These are phyloP conservation scores for Aspergillus leporis DNA, from an alignment of 495 filamentous ascomycete genomes.

Conservation along the genomic window DNA sequence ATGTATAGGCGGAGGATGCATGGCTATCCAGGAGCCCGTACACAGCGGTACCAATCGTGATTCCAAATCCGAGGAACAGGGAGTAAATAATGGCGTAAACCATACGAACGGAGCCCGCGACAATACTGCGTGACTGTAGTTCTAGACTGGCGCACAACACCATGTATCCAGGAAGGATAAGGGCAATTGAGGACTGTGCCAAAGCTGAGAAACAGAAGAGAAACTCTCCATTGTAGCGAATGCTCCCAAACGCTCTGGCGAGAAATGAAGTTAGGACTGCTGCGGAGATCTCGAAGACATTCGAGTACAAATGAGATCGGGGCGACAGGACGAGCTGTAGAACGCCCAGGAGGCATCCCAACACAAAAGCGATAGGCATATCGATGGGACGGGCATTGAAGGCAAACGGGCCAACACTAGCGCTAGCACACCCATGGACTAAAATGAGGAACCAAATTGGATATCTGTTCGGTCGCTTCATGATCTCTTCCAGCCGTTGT, in stretches of 20 bases:
- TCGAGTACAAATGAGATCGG: conserved; percentile 71
- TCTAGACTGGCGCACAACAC: conserved; percentile 83
- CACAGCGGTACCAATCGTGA: conserved; percentile 88
- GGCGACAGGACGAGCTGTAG: conserved; percentile 81
- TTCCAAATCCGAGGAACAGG: conserved; percentile 93
- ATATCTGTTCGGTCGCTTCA: conserved; percentile 62
- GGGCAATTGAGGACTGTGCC: conserved; percentile 85
- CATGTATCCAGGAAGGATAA: conserved; percentile 89
- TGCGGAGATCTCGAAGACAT: conserved; percentile 89
- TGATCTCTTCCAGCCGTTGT: conserved; percentile 64
- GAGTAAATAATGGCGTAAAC: conserved; percentile 96
- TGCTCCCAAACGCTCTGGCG: conserved; percentile 83
- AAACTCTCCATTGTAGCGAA: conserved; percentile 56
- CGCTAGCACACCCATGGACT: conserved; percentile 83
- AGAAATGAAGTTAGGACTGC: conserved; percentile 88
- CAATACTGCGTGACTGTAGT: conserved; percentile 80
- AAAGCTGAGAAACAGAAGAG: conserved; percentile 91
- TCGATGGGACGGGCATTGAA: conserved; percentile 87
- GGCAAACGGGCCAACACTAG: conserved; percentile 80
- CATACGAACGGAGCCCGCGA: conserved; percentile 91
- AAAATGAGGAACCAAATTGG: conserved; percentile 71
- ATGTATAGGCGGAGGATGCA: conserved; percentile 73
- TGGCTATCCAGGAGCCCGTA: conserved; percentile 79
- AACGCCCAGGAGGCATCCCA: conserved; percentile 80
- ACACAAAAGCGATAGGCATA: conserved; percentile 81